Evolutionary conservation across 371 early-diverging fungal genomes (phyloP), one percentile per base, ranked within the genome.

Genomic region (Enterospora canceri): DNA sequence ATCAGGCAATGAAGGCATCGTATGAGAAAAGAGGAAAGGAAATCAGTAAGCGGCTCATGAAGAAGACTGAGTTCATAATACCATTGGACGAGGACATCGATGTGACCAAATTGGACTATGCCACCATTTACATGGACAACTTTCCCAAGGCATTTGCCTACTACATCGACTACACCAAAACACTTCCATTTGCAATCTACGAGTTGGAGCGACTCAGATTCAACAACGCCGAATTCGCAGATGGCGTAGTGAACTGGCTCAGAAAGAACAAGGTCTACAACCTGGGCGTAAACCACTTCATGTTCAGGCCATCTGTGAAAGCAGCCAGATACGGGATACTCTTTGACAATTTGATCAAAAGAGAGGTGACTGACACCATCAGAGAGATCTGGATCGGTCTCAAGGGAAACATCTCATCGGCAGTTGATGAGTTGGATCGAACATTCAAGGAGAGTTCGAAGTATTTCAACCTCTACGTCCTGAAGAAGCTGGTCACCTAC

Each of bases 211-310:
- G 51, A 29, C 18, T 67, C 18, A 53, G 50, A n/a, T 15, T 48
- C 19, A 55, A 46, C 34, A 68, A 74, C 65, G n/a, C n/a, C 24
- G 57, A 57, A 33, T 80, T 78, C 70, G 65, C 61, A 32, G 34
- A 59, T 31, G 67, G 63, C 23, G 57, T 76, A 21, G 23, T 60
- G 12, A 47, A 74, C 18, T 74, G 73, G 31, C 66, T 77, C 8
- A 26, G 35, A 19, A 30, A 65, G 55, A 49, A 76, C 26, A 67
- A 71, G 18, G 46, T 74, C 19, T 31, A 58, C 40, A 51, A 74
- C 48, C 54, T 80, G 29, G 80, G 78, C 18, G 66, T 65, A n/a
- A 67, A 65, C 40, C 62, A 80, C 57, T 80, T 78, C 58, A 67
- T 80, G 29, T 72, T 69, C 51, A 60, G 80, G 32, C 78, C 80